Evolutionary conservation across 768 basidiomycete species (phyloP).

Genomic region (Amanita exitialis): DNA sequence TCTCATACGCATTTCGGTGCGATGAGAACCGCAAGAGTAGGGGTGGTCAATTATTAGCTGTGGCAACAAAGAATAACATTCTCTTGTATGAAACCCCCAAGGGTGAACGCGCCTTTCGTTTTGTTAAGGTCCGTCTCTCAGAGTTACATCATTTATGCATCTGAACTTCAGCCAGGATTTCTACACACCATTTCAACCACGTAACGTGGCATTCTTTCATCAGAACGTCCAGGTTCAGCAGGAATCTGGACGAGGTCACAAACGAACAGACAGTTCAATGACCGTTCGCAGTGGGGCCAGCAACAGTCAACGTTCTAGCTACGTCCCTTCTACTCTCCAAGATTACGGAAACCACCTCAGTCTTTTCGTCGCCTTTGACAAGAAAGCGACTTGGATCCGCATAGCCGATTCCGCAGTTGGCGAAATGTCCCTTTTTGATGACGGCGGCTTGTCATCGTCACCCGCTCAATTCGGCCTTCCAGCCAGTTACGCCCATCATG

Average conservation of each 20-base stretch:
- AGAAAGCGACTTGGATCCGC: constrained; percentile 80
- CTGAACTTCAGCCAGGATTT: constrained; percentile 48
- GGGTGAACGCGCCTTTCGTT: constrained; percentile 75
- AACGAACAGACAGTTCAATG: constrained; percentile 30
- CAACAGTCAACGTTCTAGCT: constrained; percentile 17
- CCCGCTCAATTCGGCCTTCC: constrained; percentile 11
- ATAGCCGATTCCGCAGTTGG: constrained; percentile 72
- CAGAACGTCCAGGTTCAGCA: constrained; percentile 38
- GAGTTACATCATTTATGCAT: not conserved
- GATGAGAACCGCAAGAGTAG: constrained; percentile 38
- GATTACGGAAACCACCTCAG: constrained; percentile 64
- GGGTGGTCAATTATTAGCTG: constrained; percentile 52
- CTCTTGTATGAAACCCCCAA: constrained; percentile 74
- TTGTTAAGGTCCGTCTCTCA: constrained; percentile 50
- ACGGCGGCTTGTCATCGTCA: constrained; percentile 20
- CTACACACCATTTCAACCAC: constrained; percentile 65
- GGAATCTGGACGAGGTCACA: constrained; percentile 36
- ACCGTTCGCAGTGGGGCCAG: constrained; percentile 22
- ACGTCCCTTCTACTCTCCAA: constrained; percentile 15
- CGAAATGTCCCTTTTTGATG: constrained; percentile 58
- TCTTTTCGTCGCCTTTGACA: constrained; percentile 80
- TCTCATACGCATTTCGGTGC: constrained; percentile 61
- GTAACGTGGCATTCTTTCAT: constrained; percentile 59
- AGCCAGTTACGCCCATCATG: not conserved
- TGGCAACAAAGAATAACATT: constrained; percentile 66